Evolutionary conservation across 192 early-diverging fungal genomes (phyloP).

Genomic region (Spinellus fusiger): DNA sequence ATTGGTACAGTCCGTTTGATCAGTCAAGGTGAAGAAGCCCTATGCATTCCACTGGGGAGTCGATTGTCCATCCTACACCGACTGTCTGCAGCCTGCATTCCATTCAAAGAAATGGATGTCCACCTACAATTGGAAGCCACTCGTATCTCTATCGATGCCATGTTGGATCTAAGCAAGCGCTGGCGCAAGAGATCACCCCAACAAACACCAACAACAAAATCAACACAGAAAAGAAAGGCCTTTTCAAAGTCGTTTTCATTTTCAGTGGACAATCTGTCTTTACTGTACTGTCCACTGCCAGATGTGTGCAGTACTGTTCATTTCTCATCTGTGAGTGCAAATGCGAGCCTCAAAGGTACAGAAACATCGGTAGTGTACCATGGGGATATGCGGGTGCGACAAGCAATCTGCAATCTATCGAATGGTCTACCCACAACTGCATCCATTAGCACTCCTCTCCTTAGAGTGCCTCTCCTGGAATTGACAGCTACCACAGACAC

Average conservation of each 20-base stretch:
- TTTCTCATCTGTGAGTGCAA: not conserved
- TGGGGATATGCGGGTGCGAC: no score
- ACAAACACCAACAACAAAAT: not conserved
- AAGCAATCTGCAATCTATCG: no score
- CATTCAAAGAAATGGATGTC: constrained; percentile 30
- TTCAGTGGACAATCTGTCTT: not conserved
- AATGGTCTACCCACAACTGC: no score
- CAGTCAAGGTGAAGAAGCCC: not conserved
- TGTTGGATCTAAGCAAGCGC: constrained; percentile 1
- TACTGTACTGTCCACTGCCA: not conserved
- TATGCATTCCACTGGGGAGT: constrained; percentile 17
- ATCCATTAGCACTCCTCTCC: no score
- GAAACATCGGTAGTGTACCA: no score
- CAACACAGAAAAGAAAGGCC: not conserved
- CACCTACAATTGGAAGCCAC: constrained; percentile 4
- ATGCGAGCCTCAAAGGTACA: no score
- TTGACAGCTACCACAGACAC: no score
- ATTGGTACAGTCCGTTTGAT: constrained; percentile 16
- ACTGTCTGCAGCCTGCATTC: constrained; percentile 34
- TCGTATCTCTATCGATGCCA: constrained; percentile 12
- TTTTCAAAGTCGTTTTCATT: not conserved
- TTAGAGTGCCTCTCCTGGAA: no score
- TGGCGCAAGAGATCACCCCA: not conserved
- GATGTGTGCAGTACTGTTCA: not conserved
- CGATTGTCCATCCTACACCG: constrained; percentile 27